phyloP scores from a whole-genome alignment of 345 rosid genomes.

The Diplotaxis tenuifolia region DNA sequence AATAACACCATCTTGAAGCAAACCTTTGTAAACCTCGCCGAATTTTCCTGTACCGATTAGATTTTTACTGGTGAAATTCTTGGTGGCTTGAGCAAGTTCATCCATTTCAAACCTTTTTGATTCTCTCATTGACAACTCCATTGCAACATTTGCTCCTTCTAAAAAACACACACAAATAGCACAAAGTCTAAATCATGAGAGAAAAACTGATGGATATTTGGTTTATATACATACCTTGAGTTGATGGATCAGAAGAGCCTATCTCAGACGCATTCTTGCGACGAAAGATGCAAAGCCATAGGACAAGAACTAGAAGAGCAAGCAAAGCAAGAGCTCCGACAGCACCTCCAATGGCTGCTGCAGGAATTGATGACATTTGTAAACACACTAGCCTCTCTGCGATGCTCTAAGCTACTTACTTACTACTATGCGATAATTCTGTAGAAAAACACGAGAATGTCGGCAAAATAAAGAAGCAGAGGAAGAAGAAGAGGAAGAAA shows the following conservation, averaged over 20 bases:
- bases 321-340: constrained; percentile 88
- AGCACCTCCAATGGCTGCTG: constrained; percentile 87
- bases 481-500: constrained; percentile 49
- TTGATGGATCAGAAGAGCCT: constrained; percentile 75
- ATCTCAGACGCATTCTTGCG: constrained; percentile 61
- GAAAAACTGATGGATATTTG: background rate
- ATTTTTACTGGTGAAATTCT: constrained; percentile 61
- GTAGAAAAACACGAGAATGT: constrained; percentile 26
- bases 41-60: constrained; percentile 88
- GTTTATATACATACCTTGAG: constrained; percentile 82
- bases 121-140: constrained; percentile 67
- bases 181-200: constrained; percentile 2
- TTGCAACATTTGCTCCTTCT: constrained; percentile 67
- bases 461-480: constrained; percentile 34
- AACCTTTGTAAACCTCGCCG: constrained; percentile 88
- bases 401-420: constrained; percentile 34
- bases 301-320: constrained; percentile 48
- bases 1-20: constrained; percentile 86
- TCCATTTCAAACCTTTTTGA: constrained; percentile 80
- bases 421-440: constrained; percentile 32
- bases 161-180: constrained; percentile 12
- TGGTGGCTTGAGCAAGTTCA: constrained; percentile 82
- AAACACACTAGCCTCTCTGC: background rate
- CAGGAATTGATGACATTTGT: constrained; percentile 87
- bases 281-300: constrained; percentile 66